Evolutionary conservation across 176 grass and related monocot species (phyloP).

Genomic region (Poa pratensis): DNA sequence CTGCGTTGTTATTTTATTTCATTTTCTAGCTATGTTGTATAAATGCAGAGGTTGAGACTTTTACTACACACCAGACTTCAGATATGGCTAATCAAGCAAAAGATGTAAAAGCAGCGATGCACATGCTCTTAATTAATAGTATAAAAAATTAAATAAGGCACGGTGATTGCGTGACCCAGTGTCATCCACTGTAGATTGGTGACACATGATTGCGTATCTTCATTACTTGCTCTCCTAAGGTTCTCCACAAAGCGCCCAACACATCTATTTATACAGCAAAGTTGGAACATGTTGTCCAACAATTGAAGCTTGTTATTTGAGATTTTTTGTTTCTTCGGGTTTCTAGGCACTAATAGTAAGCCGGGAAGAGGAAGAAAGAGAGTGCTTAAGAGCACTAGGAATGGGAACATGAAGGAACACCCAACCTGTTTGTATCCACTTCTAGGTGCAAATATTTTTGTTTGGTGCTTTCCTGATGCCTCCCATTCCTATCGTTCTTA

Average conservation of each 20-base stretch:
- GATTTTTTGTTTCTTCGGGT: background rate
- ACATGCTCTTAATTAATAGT: slow-evolving; percentile 19
- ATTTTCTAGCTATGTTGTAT: background rate
- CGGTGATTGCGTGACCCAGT: background rate
- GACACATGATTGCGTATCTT: background rate
- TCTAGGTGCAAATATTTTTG: slow-evolving; percentile 4
- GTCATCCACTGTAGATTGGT: background rate
- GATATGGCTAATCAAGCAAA: background rate
- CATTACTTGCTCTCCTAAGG: background rate
- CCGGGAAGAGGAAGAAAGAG: slow-evolving; percentile 24
- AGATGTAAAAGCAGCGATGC: background rate
- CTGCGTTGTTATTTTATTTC: background rate
- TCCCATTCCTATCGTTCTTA: slow-evolving; percentile 33
- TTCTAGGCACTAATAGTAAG: background rate
- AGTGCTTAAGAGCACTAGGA: slow-evolving; percentile 19
- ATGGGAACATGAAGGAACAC: slow-evolving; percentile 32
- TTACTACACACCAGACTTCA: background rate
- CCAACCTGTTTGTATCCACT: background rate
- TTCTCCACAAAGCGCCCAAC: background rate
- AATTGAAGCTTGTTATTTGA: background rate
- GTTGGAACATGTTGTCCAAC: background rate
- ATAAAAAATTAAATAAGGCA: background rate
- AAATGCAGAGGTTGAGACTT: background rate
- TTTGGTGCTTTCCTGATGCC: slow-evolving; percentile 15
- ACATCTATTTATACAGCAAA: slow-evolving; percentile 24